These are phyloP conservation scores for Trichoderma sp. DNA, from an alignment of 2,329 filamentous ascomycete species.

Conservation along the genomic window DNA sequence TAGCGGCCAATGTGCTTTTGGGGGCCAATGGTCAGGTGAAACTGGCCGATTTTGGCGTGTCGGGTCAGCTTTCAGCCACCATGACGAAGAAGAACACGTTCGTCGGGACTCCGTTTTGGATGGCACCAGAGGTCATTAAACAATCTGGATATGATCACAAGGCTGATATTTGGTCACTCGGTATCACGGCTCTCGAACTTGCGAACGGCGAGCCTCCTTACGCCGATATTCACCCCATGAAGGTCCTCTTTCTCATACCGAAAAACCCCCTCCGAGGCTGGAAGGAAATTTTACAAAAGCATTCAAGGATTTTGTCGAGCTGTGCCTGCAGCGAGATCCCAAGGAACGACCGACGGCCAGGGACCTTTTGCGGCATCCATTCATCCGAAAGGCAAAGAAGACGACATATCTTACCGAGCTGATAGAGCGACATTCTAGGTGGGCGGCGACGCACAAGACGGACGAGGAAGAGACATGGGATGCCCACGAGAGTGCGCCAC, in stretches of 20 bases:
- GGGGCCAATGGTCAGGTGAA: constrained; percentile 94
- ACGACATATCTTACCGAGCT: constrained; percentile 96
- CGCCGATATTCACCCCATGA: constrained; percentile 97
- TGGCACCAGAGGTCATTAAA: constrained; percentile 98
- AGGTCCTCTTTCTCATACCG: constrained; percentile 92
- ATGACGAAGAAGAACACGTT: constrained; percentile 99
- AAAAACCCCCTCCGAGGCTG: constrained; percentile 87
- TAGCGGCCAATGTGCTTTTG: constrained; percentile 90
- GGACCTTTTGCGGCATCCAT: constrained; percentile 85
- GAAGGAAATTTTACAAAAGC: constrained; percentile 79
- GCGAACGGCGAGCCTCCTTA: constrained; percentile 93
- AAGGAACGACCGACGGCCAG: constrained; percentile 83
- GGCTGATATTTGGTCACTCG: constrained; percentile 95
- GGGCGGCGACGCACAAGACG: constrained; percentile 78
- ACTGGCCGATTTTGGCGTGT: constrained; percentile 94
- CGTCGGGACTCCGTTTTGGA: constrained; percentile 98
- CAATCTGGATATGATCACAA: constrained; percentile 98
- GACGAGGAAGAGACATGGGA: constrained; percentile 65
- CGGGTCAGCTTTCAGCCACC: constrained; percentile 90
- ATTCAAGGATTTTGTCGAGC: constrained; percentile 82
- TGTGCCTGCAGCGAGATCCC: constrained; percentile 86
- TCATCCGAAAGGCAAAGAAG: constrained; percentile 88
- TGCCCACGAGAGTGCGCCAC: constrained; percentile 52
- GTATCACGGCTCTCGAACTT: constrained; percentile 90
- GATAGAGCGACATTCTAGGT: constrained; percentile 86